Evolutionary conservation across 352 stramenopile genomes (phyloP).

Genomic region (Hyaloperonospora arabidopsidis): DNA sequence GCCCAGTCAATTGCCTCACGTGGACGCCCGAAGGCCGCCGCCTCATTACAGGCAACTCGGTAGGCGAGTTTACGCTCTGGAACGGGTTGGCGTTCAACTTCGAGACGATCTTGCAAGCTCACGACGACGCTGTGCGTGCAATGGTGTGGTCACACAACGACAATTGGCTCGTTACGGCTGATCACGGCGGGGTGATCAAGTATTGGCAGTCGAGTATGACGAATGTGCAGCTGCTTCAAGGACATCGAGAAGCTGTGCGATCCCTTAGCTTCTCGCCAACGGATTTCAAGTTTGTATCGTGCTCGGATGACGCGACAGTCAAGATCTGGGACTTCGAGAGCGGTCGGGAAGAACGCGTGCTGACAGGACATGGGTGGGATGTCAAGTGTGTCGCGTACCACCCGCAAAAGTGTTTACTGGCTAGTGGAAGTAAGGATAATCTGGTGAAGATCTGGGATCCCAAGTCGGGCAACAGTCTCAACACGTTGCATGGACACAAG

Average conservation of each 20-base stretch:
- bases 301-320: constrained; percentile 94
- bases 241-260: constrained; percentile 87
- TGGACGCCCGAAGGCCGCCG: constrained; percentile 93
- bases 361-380: constrained; percentile 96
- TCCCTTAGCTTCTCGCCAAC: constrained; percentile 93
- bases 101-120: constrained; percentile 93
- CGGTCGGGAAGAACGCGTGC: constrained; percentile 88
- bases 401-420: constrained; percentile 89
- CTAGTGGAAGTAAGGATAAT: constrained; percentile 94
- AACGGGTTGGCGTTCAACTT: constrained; percentile 97
- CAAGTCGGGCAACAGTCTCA: constrained; percentile 85
- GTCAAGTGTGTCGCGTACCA: constrained; percentile 97
- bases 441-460: constrained; percentile 98
- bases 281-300: constrained; percentile 97
- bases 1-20: constrained; percentile 88
- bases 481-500: constrained; percentile 96
- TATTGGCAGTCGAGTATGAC: constrained; percentile 90
- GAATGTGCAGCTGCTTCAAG: constrained; percentile 79
- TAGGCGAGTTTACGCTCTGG: constrained; percentile 97
- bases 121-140: constrained; percentile 79
- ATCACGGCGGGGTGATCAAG: constrained; percentile 87
- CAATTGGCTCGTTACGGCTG: constrained; percentile 86
- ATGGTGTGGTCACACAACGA: constrained; percentile 90
- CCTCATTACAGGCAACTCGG: constrained; percentile 94
- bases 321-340: constrained; percentile 90